These are phyloP conservation scores for Trametes elegans DNA, from an alignment of 768 basidiomycete genomes.

Conservation along the genomic window DNA sequence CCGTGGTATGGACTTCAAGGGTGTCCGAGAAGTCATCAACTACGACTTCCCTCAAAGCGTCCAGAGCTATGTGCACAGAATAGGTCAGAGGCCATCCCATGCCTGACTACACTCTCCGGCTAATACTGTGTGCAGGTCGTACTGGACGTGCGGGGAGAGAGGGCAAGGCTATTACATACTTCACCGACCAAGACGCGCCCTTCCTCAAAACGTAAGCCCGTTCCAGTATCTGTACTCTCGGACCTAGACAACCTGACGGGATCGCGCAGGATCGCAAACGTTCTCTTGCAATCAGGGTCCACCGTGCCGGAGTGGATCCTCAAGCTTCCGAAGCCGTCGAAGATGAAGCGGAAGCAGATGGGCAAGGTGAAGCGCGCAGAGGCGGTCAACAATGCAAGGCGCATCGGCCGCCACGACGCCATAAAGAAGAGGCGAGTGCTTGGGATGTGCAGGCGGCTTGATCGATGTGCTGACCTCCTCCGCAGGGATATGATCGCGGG, in stretches of 20 bases:
- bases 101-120: neutral
- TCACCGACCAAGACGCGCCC: conserved; percentile 90
- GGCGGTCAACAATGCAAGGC: conserved; percentile 65
- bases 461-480: conserved; percentile 1
- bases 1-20: conserved; percentile 97
- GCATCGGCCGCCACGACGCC: conserved; percentile 65
- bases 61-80: conserved; percentile 94
- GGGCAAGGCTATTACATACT: conserved; percentile 94
- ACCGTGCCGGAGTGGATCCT: conserved; percentile 92
- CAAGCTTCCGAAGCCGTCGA: conserved; percentile 91
- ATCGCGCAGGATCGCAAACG: conserved; percentile 79
- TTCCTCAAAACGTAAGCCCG: conserved; percentile 79
- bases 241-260: neutral
- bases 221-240: neutral
- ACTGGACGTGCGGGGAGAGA: conserved; percentile 92
- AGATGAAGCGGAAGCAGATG: conserved; percentile 82
- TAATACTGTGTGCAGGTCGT: conserved; percentile 52
- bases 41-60: conserved; percentile 96
- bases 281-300: conserved; percentile 91
- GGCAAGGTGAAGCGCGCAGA: conserved; percentile 82
- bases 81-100: conserved; percentile 55
- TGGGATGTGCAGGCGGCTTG: neutral
- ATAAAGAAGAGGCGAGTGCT: conserved; percentile 64
- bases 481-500: conserved; percentile 76
- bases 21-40: conserved; percentile 91